Conservation (phyloP, 2,329 filamentous ascomycete species). For the Pseudopithomyces chartarum region DNA sequence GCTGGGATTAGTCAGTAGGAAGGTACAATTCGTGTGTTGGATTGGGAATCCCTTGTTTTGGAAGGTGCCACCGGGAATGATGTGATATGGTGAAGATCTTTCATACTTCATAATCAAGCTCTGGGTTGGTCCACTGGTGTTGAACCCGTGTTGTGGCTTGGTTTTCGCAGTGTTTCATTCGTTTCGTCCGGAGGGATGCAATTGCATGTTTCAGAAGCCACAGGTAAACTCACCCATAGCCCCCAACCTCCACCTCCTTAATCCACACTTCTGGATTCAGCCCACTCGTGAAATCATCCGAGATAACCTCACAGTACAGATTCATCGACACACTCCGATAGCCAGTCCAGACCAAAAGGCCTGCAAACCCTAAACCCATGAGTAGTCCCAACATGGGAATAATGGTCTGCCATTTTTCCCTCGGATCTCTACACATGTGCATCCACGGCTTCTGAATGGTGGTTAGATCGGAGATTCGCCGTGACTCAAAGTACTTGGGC, state of each 20-base stretch:
- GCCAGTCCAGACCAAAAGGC: conserved; percentile 77
- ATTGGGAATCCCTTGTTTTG: not conserved
- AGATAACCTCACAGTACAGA: conserved; percentile 71
- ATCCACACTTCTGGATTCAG: conserved; percentile 69
- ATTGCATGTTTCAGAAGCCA: not conserved
- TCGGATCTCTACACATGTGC: conserved; percentile 67
- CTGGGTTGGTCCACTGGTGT: not conserved
- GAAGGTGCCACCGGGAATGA: not conserved
- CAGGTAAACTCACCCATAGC: conserved; percentile 67
- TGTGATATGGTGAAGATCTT: not conserved
- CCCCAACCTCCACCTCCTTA: conserved; percentile 75
- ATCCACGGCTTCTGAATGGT: conserved; percentile 79
- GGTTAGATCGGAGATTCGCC: conserved; percentile 69
- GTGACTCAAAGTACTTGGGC: conserved; percentile 64
- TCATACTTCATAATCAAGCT: too few relatives aligned
- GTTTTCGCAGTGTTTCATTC: not conserved
- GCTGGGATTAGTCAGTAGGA: conserved; percentile 49
- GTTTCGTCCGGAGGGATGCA: not conserved
- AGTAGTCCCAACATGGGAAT: conserved; percentile 74
- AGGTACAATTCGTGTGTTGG: not conserved
- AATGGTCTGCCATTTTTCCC: conserved; percentile 86
- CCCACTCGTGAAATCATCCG: conserved; percentile 67
- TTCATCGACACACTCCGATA: conserved; percentile 73
- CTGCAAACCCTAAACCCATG: conserved; percentile 70
- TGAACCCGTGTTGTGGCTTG: not conserved